A percentile compares a stretch with the other conserved stretches of the same genome.
Conservation (phyloP, 208 protist species). For the Wallacemonas collosoma region DNA sequence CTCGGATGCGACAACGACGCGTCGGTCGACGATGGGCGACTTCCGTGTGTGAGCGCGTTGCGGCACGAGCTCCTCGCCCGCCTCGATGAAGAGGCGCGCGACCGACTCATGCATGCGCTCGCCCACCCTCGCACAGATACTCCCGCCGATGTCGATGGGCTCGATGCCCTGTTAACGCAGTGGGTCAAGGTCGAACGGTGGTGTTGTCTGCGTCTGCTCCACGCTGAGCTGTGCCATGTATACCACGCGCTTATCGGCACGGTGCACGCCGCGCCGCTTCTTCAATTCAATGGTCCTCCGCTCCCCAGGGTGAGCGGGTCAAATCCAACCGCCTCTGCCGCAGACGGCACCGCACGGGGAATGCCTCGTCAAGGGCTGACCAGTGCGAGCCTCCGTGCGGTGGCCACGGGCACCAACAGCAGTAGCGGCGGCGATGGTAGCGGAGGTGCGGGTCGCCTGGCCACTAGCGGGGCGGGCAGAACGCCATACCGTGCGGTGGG, state of each 20-base stretch:
- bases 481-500: too few relatives aligned
- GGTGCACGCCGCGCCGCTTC: slow-evolving; percentile 18
- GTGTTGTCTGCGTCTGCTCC: slow-evolving; percentile 42
- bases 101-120: background rate
- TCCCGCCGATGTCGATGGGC: background rate
- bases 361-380: background rate
- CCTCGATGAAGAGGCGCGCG: background rate
- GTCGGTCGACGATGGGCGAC: too few relatives aligned
- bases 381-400: background rate
- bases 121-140: background rate
- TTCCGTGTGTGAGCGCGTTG: background rate
- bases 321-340: background rate
- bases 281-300: background rate
- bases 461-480: background rate
- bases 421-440: background rate
- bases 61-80: slow-evolving; percentile 2
- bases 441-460: background rate
- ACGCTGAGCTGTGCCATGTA: slow-evolving; percentile 49
- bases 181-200: slow-evolving; percentile 23
- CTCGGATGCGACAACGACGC: background rate
- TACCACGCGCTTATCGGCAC: slow-evolving; percentile 40
- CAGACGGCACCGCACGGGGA: slow-evolving; percentile 6
- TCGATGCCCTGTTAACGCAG: slow-evolving; percentile 18
- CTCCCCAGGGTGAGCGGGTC: too few relatives aligned
- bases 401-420: background rate